Percentiles rank a stretch among this genome's conserved stretches.
These are phyloP conservation scores for Claviceps sorghi DNA, from an alignment of 2,329 filamentous ascomycete species.

Conservation along the genomic window DNA sequence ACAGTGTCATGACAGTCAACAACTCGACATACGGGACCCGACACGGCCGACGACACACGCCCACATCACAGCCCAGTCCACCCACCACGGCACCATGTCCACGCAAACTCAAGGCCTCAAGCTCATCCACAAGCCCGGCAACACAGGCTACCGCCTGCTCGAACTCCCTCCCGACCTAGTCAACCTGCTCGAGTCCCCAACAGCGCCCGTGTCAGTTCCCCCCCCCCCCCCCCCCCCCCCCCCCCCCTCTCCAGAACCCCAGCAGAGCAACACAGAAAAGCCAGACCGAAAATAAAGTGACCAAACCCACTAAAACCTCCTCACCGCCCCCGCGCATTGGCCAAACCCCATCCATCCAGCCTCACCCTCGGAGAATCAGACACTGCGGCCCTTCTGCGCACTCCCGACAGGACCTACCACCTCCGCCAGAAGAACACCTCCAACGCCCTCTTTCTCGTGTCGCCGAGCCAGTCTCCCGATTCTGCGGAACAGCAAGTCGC, in stretches of 20 bases:
- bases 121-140: slow-evolving; percentile 33
- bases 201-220: slow-evolving; percentile 36
- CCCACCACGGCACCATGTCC: slow-evolving; percentile 22
- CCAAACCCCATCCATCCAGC: slow-evolving; percentile 17
- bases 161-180: slow-evolving; percentile 47
- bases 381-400: slow-evolving; percentile 35
- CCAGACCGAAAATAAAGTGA: neutral
- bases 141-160: slow-evolving; percentile 42
- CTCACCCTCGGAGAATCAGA: slow-evolving; percentile 35
- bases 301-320: neutral
- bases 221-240: slow-evolving; percentile 9
- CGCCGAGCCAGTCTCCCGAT: slow-evolving; percentile 13
- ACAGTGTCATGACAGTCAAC: too few species aligned
- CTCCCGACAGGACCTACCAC: slow-evolving; percentile 37
- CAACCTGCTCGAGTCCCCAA: slow-evolving; percentile 36
- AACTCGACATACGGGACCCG: too few species aligned
- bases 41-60: neutral
- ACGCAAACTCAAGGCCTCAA: slow-evolving; percentile 34
- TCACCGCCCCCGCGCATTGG: too few species aligned
- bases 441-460: slow-evolving; percentile 46
- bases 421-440: slow-evolving; percentile 54
- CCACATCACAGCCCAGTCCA: neutral
- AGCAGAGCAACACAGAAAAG: neutral
- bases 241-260: neutral
- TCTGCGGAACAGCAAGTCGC: slow-evolving; percentile 24